Conservation (phyloP, 345 rosid species). For the Camelina sativa region DNA sequence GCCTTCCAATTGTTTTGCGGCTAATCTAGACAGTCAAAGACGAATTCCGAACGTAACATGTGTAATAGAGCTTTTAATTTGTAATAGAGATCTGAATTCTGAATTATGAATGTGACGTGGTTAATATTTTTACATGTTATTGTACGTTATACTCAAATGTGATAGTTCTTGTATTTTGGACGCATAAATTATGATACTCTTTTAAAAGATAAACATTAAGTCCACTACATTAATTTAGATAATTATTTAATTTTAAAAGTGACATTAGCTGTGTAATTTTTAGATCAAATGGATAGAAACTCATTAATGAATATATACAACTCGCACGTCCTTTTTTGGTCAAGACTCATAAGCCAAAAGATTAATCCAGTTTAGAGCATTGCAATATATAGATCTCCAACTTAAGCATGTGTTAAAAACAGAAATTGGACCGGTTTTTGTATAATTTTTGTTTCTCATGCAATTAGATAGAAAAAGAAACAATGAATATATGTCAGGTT, state of each 20-base stretch:
- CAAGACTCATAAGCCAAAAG: background rate
- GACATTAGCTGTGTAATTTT: background rate
- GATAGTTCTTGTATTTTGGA: background rate
- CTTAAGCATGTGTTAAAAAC: background rate
- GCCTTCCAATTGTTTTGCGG: background rate
- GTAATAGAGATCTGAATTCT: background rate
- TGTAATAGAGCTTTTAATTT: background rate
- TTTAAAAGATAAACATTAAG: background rate
- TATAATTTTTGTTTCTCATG: background rate
- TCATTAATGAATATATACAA: background rate
- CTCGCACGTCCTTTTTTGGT: background rate
- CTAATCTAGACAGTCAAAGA: conserved; percentile 13
- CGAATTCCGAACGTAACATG: conserved; percentile 1
- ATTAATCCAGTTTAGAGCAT: background rate
- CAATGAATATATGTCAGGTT: background rate
- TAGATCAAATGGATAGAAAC: background rate
- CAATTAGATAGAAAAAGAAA: background rate
- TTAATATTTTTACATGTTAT: background rate
- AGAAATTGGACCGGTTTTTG: background rate
- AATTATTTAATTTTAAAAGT: background rate
- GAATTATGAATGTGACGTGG: background rate
- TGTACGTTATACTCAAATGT: background rate
- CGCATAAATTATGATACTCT: background rate
- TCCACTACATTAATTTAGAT: background rate
- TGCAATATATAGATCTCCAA: background rate